A percentile compares a stretch with the other conserved stretches of the same genome.
phyloP scores from a whole-genome alignment of 495 filamentous ascomycete genomes.

The Penicilliopsis zonata region DNA sequence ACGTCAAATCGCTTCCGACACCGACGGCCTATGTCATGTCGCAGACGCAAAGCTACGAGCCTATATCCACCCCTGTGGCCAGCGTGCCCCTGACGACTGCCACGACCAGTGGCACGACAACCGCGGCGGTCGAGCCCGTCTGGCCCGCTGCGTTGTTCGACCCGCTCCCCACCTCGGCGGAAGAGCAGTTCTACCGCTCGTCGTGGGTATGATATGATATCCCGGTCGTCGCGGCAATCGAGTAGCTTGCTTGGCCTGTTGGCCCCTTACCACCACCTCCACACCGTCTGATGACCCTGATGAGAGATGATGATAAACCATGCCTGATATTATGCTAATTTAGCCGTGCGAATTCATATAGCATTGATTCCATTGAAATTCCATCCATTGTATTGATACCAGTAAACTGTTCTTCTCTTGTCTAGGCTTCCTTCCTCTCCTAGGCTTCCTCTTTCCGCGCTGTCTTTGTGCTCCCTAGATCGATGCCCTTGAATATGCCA shows the following conservation, averaged over 20 bases:
- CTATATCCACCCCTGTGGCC: slow-evolving; percentile 7
- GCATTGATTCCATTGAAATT: slow-evolving; percentile 24
- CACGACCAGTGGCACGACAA: no score
- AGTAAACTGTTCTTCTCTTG: not conserved
- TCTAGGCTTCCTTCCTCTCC: not conserved
- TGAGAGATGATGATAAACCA: slow-evolving; percentile 45
- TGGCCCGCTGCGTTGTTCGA: slow-evolving; percentile 29
- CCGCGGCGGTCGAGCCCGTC: slow-evolving; percentile 20
- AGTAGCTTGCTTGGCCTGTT: slow-evolving; percentile 6
- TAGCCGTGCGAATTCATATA: no score
- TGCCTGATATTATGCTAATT: slow-evolving; percentile 27
- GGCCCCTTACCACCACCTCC: slow-evolving; percentile 36
- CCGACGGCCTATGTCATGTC: slow-evolving; percentile 24
- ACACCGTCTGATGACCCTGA: slow-evolving; percentile 40
- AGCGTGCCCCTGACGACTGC: slow-evolving; percentile 13
- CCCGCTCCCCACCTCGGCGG: slow-evolving; percentile 17
- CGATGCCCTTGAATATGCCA: no score
- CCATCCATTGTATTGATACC: not conserved
- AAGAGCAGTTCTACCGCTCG: slow-evolving; percentile 22
- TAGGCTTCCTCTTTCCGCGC: no score
- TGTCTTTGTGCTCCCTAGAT: no score
- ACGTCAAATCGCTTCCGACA: slow-evolving; percentile 21
- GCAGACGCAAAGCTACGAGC: slow-evolving; percentile 16
- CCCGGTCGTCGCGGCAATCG: not conserved
- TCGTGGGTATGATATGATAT: slow-evolving; percentile 24